These are phyloP conservation scores for Yamadazyma epiphylla DNA, from an alignment of 1,139 yeast species.

Conservation along the genomic window DNA sequence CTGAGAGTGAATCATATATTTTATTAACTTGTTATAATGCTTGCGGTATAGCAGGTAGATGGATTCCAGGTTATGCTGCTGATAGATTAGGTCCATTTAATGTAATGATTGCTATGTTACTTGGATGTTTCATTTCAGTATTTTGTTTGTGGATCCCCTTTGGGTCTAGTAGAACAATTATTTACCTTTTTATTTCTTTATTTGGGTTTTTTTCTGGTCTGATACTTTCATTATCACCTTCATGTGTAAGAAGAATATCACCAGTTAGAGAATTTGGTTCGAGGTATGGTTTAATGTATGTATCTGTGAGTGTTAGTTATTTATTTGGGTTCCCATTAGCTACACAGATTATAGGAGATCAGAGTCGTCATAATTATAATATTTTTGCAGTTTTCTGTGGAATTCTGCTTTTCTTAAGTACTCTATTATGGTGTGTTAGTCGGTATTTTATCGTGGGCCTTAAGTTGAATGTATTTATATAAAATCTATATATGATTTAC, in stretches of 20 bases:
- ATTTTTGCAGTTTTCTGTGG: conserved; percentile 22
- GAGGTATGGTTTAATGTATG: conserved; percentile 31
- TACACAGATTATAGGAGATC: conserved; percentile 43
- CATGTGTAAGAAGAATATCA: conserved; percentile 29
- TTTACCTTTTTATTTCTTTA: conserved; percentile 23
- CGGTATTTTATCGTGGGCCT: conserved; percentile 18
- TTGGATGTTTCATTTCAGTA: conserved; percentile 32
- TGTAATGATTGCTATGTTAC: conserved; percentile 41
- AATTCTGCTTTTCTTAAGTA: conserved; percentile 16
- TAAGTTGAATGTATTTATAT: conserved; percentile 12
- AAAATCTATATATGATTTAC: background rate
- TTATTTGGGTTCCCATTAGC: conserved; percentile 45
- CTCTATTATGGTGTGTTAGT: conserved; percentile 18
- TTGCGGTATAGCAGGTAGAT: conserved; percentile 46
- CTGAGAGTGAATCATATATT: conserved; percentile 38
- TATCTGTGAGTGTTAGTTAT: conserved; percentile 32
- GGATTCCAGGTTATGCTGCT: conserved; percentile 44
- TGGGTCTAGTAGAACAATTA: conserved; percentile 12
- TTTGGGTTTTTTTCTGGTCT: conserved; percentile 33
- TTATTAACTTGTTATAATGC: conserved; percentile 44
- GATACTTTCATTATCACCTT: conserved; percentile 25
- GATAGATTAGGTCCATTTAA: conserved; percentile 52
- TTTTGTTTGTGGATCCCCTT: conserved; percentile 48
- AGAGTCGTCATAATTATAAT: conserved; percentile 16
- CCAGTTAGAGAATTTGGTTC: conserved; percentile 24